Conservation (phyloP, 345 rosid species). For the Hypericum perforatum region DNA sequence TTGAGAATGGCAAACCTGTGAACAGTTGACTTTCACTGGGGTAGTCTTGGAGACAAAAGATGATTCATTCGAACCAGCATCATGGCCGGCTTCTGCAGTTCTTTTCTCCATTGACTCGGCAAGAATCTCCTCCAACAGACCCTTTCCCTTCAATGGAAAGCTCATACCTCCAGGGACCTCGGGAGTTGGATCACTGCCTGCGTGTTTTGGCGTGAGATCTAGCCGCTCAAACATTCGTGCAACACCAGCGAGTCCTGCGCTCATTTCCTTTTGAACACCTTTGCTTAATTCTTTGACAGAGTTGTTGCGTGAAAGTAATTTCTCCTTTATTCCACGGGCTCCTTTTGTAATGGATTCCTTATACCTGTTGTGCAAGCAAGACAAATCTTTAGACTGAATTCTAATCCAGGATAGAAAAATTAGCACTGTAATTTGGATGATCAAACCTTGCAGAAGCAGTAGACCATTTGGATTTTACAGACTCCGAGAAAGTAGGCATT, state of each 20-base stretch:
- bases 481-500: conserved; percentile 50
- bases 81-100: conserved; percentile 13
- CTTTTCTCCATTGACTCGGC: conserved; percentile 15
- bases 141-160: conserved; percentile 47
- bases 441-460: conserved; percentile 63
- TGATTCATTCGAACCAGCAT: conserved; percentile 13
- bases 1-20: conserved; percentile 18
- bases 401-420: not conserved
- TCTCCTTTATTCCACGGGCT: conserved; percentile 73
- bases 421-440: not conserved
- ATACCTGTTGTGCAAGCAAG: conserved; percentile 35
- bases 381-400: conserved; percentile 8
- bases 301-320: conserved; percentile 60
- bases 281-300: conserved; percentile 80
- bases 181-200: conserved; percentile 30
- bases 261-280: conserved; percentile 86
- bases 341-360: conserved; percentile 78
- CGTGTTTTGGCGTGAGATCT: conserved; percentile 50
- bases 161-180: conserved; percentile 21
- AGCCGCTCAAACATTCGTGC: conserved; percentile 66
- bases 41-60: conserved; percentile 12
- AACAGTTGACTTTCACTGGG: conserved; percentile 26
- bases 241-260: conserved; percentile 74
- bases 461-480: conserved; percentile 59
- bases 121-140: conserved; percentile 25